Conservation (phyloP, 495 filamentous ascomycete species). For the Penicillium psychrofluorescens region DNA sequence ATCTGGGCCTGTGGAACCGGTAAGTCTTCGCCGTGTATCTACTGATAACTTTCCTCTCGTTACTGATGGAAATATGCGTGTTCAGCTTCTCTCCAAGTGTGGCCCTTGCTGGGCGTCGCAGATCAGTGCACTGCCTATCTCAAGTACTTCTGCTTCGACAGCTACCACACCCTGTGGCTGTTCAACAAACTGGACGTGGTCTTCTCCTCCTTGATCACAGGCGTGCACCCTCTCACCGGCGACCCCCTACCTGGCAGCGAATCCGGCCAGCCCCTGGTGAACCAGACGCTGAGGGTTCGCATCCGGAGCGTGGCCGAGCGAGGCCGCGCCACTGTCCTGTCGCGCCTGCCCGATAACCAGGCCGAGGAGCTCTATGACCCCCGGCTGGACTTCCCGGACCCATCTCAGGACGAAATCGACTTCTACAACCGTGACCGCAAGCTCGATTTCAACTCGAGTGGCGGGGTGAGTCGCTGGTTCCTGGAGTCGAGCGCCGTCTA, state of each 20-base stretch:
- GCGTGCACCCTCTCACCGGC: slow-evolving; percentile 57
- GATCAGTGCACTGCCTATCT: slow-evolving; percentile 16
- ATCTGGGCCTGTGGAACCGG: slow-evolving; percentile 79
- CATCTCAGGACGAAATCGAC: slow-evolving; percentile 10
- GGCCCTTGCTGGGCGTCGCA: no score
- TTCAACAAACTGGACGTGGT: slow-evolving; percentile 71
- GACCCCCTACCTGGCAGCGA: slow-evolving; percentile 61
- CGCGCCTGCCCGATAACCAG: slow-evolving; percentile 44
- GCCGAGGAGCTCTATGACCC: slow-evolving; percentile 15
- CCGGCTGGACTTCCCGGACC: no score
- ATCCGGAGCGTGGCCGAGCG: slow-evolving; percentile 69
- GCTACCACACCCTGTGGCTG: slow-evolving; percentile 54
- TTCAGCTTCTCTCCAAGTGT: slow-evolving; percentile 68
- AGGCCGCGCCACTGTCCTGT: slow-evolving; percentile 39
- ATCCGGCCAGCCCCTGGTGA: slow-evolving; percentile 35
- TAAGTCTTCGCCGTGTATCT: slow-evolving; percentile 33
- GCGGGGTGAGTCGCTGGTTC: slow-evolving; percentile 31
- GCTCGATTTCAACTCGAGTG: slow-evolving; percentile 21
- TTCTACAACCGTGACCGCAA: neutral
- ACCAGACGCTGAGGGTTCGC: slow-evolving; percentile 71
- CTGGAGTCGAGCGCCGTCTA: slow-evolving; percentile 73
- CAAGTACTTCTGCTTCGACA: slow-evolving; percentile 57
- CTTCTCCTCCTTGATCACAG: slow-evolving; percentile 64
- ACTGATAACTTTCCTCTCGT: neutral
- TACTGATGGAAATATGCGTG: neutral